Evolutionary conservation across 2,329 filamentous ascomycete genomes (phyloP).

Genomic region (Verticillium nubilum): DNA sequence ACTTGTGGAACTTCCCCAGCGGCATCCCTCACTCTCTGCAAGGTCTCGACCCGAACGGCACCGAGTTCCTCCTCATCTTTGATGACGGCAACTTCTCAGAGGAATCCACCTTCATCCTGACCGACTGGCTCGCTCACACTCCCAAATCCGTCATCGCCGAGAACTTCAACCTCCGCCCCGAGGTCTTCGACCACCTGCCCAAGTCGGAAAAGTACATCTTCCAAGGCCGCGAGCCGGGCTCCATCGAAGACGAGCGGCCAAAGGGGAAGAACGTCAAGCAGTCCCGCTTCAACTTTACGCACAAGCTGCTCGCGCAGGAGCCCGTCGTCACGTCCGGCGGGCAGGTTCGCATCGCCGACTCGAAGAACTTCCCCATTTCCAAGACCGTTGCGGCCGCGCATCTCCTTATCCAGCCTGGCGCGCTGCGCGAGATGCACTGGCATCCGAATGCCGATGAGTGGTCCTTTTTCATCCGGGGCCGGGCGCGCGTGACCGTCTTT

Average conservation of each 20-base stretch:
- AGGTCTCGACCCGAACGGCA: slow-evolving; percentile 18
- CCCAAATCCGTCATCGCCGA: slow-evolving; percentile 67
- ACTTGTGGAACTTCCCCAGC: slow-evolving; percentile 77
- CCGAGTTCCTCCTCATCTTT: slow-evolving; percentile 36
- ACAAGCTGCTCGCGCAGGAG: slow-evolving; percentile 65
- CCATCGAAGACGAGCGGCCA: slow-evolving; percentile 61
- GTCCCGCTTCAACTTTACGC: slow-evolving; percentile 64
- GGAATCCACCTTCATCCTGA: slow-evolving; percentile 66
- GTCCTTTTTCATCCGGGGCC: slow-evolving; percentile 71
- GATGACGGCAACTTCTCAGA: slow-evolving; percentile 48
- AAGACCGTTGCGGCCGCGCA: slow-evolving; percentile 69
- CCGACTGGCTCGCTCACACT: slow-evolving; percentile 69
- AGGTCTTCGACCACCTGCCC: slow-evolving; percentile 65
- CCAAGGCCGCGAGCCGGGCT: slow-evolving; percentile 58
- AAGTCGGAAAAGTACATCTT: slow-evolving; percentile 72
- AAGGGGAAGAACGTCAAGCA: slow-evolving; percentile 56
- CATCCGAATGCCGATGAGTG: slow-evolving; percentile 75
- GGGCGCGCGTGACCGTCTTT: slow-evolving; percentile 70
- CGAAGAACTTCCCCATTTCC: slow-evolving; percentile 69
- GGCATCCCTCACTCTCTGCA: slow-evolving; percentile 72
- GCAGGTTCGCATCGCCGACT: slow-evolving; percentile 68
- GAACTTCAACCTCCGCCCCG: slow-evolving; percentile 68
- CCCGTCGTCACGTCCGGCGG: slow-evolving; percentile 64
- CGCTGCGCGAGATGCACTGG: slow-evolving; percentile 78
- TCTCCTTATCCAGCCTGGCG: slow-evolving; percentile 64